phyloP scores from a whole-genome alignment of 2,329 filamentous ascomycete genomes.

The Torrubiella hemipterigena region DNA sequence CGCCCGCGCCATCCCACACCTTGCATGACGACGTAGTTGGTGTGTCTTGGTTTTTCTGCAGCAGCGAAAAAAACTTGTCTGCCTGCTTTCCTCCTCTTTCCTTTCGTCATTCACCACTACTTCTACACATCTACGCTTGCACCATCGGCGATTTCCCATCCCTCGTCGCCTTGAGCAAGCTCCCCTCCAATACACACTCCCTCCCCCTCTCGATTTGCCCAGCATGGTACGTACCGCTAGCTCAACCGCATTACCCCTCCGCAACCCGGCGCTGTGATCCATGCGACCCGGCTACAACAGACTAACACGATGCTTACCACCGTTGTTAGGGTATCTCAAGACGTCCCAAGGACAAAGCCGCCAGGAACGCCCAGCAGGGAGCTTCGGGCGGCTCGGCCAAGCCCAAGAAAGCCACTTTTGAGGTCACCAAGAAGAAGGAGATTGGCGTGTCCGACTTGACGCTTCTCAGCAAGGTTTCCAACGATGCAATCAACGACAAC shows the following conservation, averaged over 20 bases:
- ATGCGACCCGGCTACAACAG: not conserved
- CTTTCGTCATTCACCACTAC: conserved; percentile 1
- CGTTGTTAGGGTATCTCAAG: conserved; percentile 23
- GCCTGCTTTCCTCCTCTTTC: not conserved
- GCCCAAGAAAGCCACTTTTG: conserved; percentile 92
- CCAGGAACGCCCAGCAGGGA: conserved; percentile 24
- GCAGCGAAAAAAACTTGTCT: no score
- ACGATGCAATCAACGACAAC: conserved; percentile 99
- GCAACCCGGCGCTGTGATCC: not conserved
- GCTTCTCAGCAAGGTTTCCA: conserved; percentile 94
- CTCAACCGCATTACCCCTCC: no score
- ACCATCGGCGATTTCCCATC: no score
- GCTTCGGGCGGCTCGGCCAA: conserved; percentile 37
- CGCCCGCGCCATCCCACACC: no score
- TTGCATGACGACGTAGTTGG: no score
- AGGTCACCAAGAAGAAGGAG: conserved; percentile 97
- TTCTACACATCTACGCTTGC: conserved; percentile 2
- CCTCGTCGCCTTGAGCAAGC: no score
- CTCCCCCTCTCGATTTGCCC: conserved; percentile 3
- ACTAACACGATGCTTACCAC: not conserved
- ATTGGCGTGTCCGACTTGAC: conserved; percentile 97
- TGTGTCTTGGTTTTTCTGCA: no score
- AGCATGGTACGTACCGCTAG: conserved; percentile 6
- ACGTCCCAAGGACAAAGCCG: conserved; percentile 27
- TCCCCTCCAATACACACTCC: no score